Base-by-base conservation (phyloP, 1,284 basidiomycete genomes). In the Tilletia walkeri region DNA sequence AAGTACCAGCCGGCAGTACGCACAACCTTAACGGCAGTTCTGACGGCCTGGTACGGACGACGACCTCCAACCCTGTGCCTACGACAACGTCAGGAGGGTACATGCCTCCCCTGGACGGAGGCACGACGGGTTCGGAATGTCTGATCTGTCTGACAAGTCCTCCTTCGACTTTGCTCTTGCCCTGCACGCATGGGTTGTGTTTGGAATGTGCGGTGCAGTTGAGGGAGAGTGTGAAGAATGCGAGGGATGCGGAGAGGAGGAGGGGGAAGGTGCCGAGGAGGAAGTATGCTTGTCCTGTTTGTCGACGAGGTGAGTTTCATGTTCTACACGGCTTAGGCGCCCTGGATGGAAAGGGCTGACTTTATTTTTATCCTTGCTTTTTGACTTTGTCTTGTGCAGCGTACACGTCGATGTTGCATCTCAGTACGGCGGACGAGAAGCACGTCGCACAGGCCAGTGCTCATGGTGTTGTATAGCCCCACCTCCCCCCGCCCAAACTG, bases 131-230 rank as follows among this genome's bases (percentile, higher is more conserved):
- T 0, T 56, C 72, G 18, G 82, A 83, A 65, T 83, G 82, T 69
- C 68, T 81, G 20, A 83, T 83, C 66, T 83, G 82, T 65, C 76
- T 83, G 20, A 73, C 72, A 20, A 61, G 71, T 1, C 79, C 80
- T 1, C 77, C 82, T n/a, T 77, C 76, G 3, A 83, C 82, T 1
- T 50, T 83, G 30, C 68, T 83, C 10, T 66, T 83, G 38, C 82
- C 82, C n/a, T 83, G 82, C 65, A 82, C 82, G 20, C 82, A 83
- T 63, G 78, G 80, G 6, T 69, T 83, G 36, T 83, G 82, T 63
- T 70, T 81, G 14, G 80, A 82, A 36, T 83, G 82, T 54, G 80
- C 80, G 0, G 77, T 81, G 6, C 80, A 79, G 50, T 39, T 83
- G n/a, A 63, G 79, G 1, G 82, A 83, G 47, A 78, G 75, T 65